phyloP scores from a whole-genome alignment of 1,139 yeast species.

The Taphrina communis region DNA sequence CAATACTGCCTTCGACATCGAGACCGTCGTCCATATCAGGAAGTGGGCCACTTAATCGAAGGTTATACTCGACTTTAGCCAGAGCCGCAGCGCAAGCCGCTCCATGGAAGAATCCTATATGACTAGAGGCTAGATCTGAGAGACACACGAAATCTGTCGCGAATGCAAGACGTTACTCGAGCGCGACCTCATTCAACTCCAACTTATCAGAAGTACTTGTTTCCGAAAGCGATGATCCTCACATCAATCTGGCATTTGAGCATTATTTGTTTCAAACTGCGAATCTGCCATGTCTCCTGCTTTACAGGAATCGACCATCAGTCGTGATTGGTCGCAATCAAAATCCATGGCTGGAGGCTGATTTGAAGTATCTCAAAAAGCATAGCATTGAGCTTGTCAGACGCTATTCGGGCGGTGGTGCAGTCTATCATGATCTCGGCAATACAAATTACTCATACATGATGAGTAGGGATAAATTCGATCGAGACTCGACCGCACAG shows the following conservation, averaged over 20 bases:
- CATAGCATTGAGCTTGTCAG: constrained; percentile 73
- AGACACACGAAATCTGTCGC: background rate
- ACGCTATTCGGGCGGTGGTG: constrained; percentile 91
- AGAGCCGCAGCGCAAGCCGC: background rate
- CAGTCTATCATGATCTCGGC: constrained; percentile 95
- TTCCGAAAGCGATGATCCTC: constrained; percentile 68
- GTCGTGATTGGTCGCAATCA: constrained; percentile 96
- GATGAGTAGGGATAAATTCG: constrained; percentile 70
- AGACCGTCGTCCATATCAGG: background rate
- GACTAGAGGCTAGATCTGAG: constrained; percentile 2
- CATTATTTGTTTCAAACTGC: constrained; percentile 72
- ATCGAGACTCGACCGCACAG: constrained; percentile 66
- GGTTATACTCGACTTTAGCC: constrained; percentile 2
- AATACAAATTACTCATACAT: constrained; percentile 86
- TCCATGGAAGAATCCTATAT: background rate
- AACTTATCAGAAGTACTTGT: background rate
- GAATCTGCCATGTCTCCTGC: constrained; percentile 55
- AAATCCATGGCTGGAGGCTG: constrained; percentile 89
- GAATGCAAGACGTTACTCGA: background rate
- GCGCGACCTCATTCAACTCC: background rate
- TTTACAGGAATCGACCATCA: constrained; percentile 81
- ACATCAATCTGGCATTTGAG: constrained; percentile 78
- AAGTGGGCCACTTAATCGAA: constrained; percentile 15
- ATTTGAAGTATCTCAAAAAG: constrained; percentile 63
- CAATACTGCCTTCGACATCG: background rate